Conservation (phyloP, 192 early-diverging fungal species). For the Coemansia sp. region DNA sequence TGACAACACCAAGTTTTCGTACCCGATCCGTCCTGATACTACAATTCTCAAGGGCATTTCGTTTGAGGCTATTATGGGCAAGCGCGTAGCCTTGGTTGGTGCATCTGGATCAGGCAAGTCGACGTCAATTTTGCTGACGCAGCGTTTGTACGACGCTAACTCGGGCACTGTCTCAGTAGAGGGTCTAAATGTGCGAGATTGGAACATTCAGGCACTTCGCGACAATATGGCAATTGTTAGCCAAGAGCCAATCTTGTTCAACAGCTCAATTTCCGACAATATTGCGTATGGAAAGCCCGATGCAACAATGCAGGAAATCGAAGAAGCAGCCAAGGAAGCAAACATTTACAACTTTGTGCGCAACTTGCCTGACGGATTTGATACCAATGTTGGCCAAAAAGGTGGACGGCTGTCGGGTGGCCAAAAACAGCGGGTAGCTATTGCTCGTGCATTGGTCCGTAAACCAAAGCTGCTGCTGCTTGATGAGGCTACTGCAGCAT, state of each 20-base stretch:
- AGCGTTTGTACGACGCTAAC: constrained; percentile 78
- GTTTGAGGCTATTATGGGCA: constrained; percentile 54
- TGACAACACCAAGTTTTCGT: constrained; percentile 55
- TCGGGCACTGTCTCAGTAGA: constrained; percentile 68
- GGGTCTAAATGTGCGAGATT: constrained; percentile 58
- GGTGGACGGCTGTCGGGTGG: constrained; percentile 66
- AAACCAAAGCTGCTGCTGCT: constrained; percentile 72
- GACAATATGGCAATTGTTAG: constrained; percentile 77
- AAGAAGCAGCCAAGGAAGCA: constrained; percentile 56
- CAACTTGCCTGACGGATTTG: constrained; percentile 59
- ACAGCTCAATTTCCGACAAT: constrained; percentile 85
- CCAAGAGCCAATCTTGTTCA: constrained; percentile 91
- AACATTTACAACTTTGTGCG: constrained; percentile 66
- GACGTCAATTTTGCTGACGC: constrained; percentile 61
- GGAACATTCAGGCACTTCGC: constrained; percentile 69
- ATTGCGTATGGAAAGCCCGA: constrained; percentile 70
- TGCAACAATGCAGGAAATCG: constrained; percentile 60
- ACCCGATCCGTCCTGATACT: constrained; percentile 65
- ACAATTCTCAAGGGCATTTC: constrained; percentile 63
- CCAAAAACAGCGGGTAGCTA: constrained; percentile 71
- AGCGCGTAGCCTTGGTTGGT: constrained; percentile 84
- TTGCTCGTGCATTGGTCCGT: constrained; percentile 68
- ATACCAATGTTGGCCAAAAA: constrained; percentile 70
- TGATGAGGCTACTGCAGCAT: constrained; percentile 82
- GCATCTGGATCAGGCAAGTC: constrained; percentile 85